Conservation (phyloP, 176 grass and related monocot species). For the Aegilops sharonensis region DNA sequence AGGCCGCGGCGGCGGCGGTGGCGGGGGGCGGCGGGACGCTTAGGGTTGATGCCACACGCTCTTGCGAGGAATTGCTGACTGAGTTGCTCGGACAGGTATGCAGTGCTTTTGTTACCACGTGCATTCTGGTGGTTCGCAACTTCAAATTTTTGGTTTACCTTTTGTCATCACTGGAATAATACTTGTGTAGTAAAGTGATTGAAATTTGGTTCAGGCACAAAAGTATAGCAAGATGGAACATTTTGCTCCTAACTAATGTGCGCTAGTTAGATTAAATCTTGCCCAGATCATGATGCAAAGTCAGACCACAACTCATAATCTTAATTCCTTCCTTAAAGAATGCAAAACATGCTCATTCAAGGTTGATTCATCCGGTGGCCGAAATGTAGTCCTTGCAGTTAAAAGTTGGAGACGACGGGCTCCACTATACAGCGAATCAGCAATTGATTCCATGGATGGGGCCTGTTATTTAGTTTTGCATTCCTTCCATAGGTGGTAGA, state of each 20-base stretch:
- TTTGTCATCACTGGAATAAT: not conserved
- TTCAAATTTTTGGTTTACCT: not conserved
- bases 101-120: not conserved
- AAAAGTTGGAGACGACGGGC: not conserved
- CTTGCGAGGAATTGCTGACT: constrained; percentile 20
- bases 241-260: not conserved
- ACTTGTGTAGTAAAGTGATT: not conserved
- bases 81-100: constrained; percentile 23
- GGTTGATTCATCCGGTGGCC: not conserved
- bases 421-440: not conserved
- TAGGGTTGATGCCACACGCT: constrained; percentile 14
- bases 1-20: not conserved
- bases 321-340: not conserved
- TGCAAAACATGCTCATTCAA: not conserved
- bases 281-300: not conserved
- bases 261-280: not conserved
- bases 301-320: not conserved
- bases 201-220: not conserved
- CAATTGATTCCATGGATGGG: not conserved
- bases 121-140: not conserved
- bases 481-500: not conserved
- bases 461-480: not conserved
- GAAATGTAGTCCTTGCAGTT: not conserved
- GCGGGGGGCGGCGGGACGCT: not conserved
- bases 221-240: not conserved